Base-by-base conservation (phyloP, 2,329 filamentous ascomycete genomes). In the Aurifilum marmelostoma region DNA sequence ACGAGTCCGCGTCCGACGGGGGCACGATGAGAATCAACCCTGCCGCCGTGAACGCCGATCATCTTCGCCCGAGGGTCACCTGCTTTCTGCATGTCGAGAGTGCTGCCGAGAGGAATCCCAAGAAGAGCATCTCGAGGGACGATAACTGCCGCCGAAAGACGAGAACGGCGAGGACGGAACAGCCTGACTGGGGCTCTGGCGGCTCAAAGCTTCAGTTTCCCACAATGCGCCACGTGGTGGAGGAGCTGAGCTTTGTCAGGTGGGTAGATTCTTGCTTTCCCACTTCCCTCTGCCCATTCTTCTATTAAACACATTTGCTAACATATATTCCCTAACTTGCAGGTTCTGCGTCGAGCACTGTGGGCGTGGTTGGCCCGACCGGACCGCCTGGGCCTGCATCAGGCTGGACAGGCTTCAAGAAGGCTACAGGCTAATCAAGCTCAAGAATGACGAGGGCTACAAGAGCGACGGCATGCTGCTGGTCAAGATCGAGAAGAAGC, bases 51-150 rank as follows among this genome's bases (percentile, higher is more conserved):
- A 82, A 83, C 14, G 80, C 83, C 21, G 85, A 82, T 68, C 81
- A 83, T 59, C 87, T 95, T 70, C 88, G 89, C 47, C 93, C 93
- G 1, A 88, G 91, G 69, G 87, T 97, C 74, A 93, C 91, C 76
- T 91, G 90, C 71, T 91, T 96, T 77, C 79, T 97, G 67, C 93
- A 97, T 77, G 88, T 94, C 16, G 93, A 96, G 75, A 91, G 84
- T 69, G 75, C 77, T 5, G 78, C 78, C 67, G 83, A 79, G 72
- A 79, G 72, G 69, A 77, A 71, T 52, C 74, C 68, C 63, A 74
- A 58, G 71, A 74, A 63, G 74, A 79, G 58, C 81, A 82, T 59
- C 32, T 41, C 71, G 4, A 63, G 47, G 29, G 69, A 71, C 2
- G 63, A 69, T 7, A 67, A 41, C 5, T 63, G 7, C 29, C 60